Evolutionary conservation across 805 yeast genomes (phyloP), one percentile per base, ranked within the genome.

Genomic region (Yarrowia sp.): DNA sequence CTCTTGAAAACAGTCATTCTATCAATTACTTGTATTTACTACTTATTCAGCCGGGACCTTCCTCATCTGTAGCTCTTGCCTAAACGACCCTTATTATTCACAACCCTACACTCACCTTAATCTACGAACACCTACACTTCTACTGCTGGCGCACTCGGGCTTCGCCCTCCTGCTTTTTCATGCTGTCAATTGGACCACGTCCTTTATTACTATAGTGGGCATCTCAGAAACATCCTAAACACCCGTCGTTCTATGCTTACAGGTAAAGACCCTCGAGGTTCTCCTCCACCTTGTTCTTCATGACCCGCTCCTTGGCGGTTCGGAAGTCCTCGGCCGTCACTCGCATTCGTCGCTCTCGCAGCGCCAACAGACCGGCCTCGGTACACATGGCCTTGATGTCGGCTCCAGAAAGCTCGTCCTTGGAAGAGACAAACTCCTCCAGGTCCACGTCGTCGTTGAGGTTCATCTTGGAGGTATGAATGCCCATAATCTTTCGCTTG

Each of bases 361-460:
- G 81, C 1, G 98, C 98, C 73, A 92, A 83, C 78, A 93, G 82
- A 65, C 98, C 98, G 1, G 98, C 98, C 76, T 93, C 98, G 0
- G 98, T 92, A 76, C 98, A 92, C 68, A 93, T 91, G 65, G 98
- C 98, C 79, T 93, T 93, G 70, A 93, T 95, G 77, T 93, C 98
- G 4, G 98, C 98, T 67, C 98, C 98, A 9, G 97, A 90, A 68
- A 95, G 81, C 66, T 95, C 98, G 75, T 93, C 97, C 82, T 92
- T 93, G 38, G 93, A 81, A 66, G 87, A 88, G 45, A 93, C 96
- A 70, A 93, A 84, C 73, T 89, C 96, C 69, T 91, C 97, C 67
- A 92, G 82, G 70, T 90, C 90, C 62, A 92, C 96, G 71, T 92
- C 98, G 31, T 86, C 86, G 15, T 95, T 84, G 70, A 92, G 82